A percentile compares a stretch with the other conserved stretches of the same genome.
phyloP scores from a whole-genome alignment of 202 grass and related monocot genomes.

The Digitaria exilis region DNA sequence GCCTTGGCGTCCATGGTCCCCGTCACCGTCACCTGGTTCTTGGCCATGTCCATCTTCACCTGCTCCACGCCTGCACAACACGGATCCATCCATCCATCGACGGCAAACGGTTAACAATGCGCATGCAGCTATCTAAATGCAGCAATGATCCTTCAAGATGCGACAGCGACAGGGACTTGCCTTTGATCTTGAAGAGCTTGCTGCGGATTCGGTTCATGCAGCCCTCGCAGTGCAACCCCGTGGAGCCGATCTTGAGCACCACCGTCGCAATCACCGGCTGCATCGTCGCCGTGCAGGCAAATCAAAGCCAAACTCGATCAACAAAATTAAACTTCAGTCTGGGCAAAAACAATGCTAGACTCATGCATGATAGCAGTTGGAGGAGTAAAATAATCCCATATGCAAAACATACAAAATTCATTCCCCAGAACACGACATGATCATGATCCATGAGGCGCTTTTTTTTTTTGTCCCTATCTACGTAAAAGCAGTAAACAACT shows the following conservation, averaged over 20 bases:
- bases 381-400: background rate
- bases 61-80: constrained; percentile 59
- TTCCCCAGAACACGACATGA: background rate
- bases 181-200: constrained; percentile 67
- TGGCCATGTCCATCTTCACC: constrained; percentile 51
- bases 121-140: background rate
- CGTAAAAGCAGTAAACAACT: background rate
- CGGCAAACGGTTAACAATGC: background rate
- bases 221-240: constrained; percentile 64
- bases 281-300: background rate
- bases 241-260: constrained; percentile 63
- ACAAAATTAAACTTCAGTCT: background rate
- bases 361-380: background rate
- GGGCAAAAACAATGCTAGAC: background rate
- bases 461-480: no score
- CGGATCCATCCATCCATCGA: background rate
- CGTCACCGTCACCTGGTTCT: constrained; percentile 68
- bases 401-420: background rate
- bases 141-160: background rate
- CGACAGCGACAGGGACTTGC: constrained; percentile 11
- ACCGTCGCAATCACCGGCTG: constrained; percentile 60
- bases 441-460: no score
- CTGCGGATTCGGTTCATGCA: constrained; percentile 59
- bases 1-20: constrained; percentile 78
- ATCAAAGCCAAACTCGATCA: background rate